A percentile compares a stretch with the other conserved stretches of the same genome.
phyloP scores from a whole-genome alignment of 768 basidiomycete species.

The Coprinopsis cinerea region DNA sequence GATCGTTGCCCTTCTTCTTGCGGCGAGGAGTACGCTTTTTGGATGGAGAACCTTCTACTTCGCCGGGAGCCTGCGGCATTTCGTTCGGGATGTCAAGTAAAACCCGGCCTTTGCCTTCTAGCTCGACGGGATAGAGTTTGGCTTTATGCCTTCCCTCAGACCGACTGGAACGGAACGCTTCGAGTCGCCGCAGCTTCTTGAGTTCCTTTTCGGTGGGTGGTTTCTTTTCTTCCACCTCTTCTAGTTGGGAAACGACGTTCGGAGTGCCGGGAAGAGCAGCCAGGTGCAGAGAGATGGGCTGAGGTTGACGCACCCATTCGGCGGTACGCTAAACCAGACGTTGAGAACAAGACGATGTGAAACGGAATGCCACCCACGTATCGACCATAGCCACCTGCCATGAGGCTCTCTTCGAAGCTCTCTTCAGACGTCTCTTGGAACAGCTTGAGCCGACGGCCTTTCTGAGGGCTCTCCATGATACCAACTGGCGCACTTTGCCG shows the following conservation, averaged over 20 bases:
- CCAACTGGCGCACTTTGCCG: conserved; percentile 36
- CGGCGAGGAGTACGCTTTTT: conserved; percentile 38
- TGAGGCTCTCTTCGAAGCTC: conserved; percentile 79
- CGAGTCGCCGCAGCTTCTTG: conserved; percentile 61
- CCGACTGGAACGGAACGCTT: conserved; percentile 53
- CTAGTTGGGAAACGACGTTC: conserved; percentile 35
- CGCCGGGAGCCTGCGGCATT: conserved; percentile 22
- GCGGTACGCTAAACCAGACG: conserved; percentile 41
- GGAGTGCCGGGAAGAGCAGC: conserved; percentile 37
- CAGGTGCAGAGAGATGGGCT: conserved; percentile 38
- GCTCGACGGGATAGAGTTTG: conserved; percentile 53
- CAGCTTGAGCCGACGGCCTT: conserved; percentile 65
- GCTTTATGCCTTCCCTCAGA: conserved; percentile 25
- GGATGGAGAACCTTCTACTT: conserved; percentile 25
- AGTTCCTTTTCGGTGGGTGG: conserved; percentile 51
- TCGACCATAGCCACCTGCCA: conserved; percentile 75
- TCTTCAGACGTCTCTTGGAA: conserved; percentile 82
- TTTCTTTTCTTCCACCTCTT: conserved; percentile 32
- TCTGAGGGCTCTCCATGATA: conserved; percentile 63
- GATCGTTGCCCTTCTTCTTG: conserved; percentile 45
- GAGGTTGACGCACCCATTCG: conserved; percentile 55
- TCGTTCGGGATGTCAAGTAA: conserved; percentile 53
- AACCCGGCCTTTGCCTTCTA: conserved; percentile 68
- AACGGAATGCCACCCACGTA: conserved; percentile 45
- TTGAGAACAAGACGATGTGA: neutral